Evolutionary conservation across 805 yeast species (phyloP), one percentile per base, ranked within the genome.

Genomic region (Ogataea methanolica): DNA sequence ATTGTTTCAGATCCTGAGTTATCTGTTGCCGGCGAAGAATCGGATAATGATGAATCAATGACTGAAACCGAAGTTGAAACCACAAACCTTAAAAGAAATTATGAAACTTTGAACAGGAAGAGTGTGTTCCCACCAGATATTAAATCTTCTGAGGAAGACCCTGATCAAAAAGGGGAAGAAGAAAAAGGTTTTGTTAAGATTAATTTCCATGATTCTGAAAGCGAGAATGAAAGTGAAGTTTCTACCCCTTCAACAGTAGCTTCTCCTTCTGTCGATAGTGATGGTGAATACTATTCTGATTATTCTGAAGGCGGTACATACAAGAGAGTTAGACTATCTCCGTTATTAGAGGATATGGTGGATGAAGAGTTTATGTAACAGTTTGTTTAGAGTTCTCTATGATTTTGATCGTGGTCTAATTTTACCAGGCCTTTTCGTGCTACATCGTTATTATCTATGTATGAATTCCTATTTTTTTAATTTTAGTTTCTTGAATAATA

Each of bases 51-150:
- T 16, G 49, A 23, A 14, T 36, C 38, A 16, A 29, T 42, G 15
- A 17, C 31, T 12, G 43, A 34, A 17, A 4, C 36, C 12, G 15
- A 23, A 33, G 19, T 42, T 34, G 42, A 46, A 29, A 15, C 21
- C 5, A 36, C 22, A 33, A 31, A 39, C 26, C 36, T 51, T 8
- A 47, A 61, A 42, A 60, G 55, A 37, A 64, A 64, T 44, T 64
- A 64, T 37, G 53, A 54, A 26, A 64, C 68, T 1, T 42, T 47
- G 19, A 48, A 45, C 7, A 55, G 68, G 39, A 58, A 53, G 41
- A 58, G 67, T 1, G 48, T 45, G 4, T 52, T 61, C 42, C 49
- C 56, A 9, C 64, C 66, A 33, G 35, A 15, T 5, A 22, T 23
- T 22, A 21, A n/a, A 14, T 21, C 39, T 9, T 26, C n/a, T 7